These are phyloP conservation scores for Amanita pallidorosea DNA, from an alignment of 768 basidiomycete species.

Conservation along the genomic window DNA sequence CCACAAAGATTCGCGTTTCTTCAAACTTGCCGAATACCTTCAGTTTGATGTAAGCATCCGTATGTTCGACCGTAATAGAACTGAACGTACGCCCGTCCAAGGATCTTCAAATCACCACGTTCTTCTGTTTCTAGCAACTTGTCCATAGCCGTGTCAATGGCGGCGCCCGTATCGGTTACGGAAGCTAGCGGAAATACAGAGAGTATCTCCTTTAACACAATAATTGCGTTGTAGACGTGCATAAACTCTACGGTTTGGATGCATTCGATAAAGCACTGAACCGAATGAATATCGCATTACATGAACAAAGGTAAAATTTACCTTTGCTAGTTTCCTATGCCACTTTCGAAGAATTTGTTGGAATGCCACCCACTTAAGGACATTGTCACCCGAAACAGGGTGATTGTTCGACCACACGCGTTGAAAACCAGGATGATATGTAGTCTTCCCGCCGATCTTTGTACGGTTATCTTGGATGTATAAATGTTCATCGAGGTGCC, in stretches of 20 bases:
- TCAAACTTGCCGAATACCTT: slow-evolving; percentile 67
- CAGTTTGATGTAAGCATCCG: neutral
- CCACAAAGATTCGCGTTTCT: slow-evolving; percentile 61
- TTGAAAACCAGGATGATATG: slow-evolving; percentile 63
- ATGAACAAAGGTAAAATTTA: slow-evolving; percentile 17
- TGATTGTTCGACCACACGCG: slow-evolving; percentile 34
- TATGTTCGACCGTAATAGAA: neutral
- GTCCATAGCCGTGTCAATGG: slow-evolving; percentile 52
- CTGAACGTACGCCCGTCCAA: slow-evolving; percentile 57
- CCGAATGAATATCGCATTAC: neutral
- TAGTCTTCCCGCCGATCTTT: slow-evolving; percentile 47
- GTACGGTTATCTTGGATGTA: slow-evolving; percentile 66
- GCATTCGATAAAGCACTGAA: slow-evolving; percentile 68
- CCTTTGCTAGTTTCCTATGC: slow-evolving; percentile 68
- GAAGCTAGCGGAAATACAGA: slow-evolving; percentile 76
- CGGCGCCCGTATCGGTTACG: slow-evolving; percentile 41
- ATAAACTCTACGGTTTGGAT: slow-evolving; percentile 88
- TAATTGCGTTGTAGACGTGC: slow-evolving; percentile 96
- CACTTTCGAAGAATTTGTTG: slow-evolving; percentile 70
- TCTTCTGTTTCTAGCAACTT: slow-evolving; percentile 65
- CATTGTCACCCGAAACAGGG: slow-evolving; percentile 31
- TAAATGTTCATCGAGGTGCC: slow-evolving; percentile 67
- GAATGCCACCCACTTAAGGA: slow-evolving; percentile 64
- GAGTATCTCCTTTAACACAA: slow-evolving; percentile 84
- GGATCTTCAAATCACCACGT: slow-evolving; percentile 74